Conservation (phyloP, 306 rosid species). For the Vigna radiata region DNA sequence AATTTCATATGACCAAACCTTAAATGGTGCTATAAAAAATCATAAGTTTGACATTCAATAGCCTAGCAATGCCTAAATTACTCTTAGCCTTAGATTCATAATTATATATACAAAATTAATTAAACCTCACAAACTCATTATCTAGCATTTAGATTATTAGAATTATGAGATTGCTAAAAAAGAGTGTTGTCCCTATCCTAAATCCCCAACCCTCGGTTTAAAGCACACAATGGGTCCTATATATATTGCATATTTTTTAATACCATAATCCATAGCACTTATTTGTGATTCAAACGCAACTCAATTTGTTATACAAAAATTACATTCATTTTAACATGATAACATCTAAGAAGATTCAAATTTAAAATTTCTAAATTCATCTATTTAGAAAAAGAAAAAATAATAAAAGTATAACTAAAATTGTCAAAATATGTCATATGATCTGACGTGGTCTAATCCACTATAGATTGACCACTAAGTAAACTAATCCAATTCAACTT, state of each 20-base stretch:
- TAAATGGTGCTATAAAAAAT: constrained; percentile 1
- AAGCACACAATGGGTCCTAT: too few relatives aligned
- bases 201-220: constrained; percentile 25
- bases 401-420: background rate
- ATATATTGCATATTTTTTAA: too few relatives aligned
- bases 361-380: background rate
- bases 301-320: too few relatives aligned
- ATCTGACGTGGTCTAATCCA: too few relatives aligned
- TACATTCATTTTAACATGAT: constrained; percentile 18
- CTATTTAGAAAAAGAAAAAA: background rate
- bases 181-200: constrained; percentile 20
- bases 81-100: background rate
- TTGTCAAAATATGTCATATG: too few relatives aligned
- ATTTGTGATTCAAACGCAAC: background rate
- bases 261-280: too few relatives aligned
- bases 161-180: constrained; percentile 4
- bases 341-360: background rate
- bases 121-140: constrained; percentile 14
- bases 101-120: background rate
- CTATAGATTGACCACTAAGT: too few relatives aligned
- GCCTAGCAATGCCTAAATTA: constrained; percentile 8
- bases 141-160: constrained; percentile 30
- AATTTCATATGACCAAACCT: constrained; percentile 22
- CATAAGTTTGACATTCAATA: constrained; percentile 32
- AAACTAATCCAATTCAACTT: too few relatives aligned